These are phyloP conservation scores for Capsicum rhomboideum DNA, from an alignment of 257 asterid species.

Conservation along the genomic window DNA sequence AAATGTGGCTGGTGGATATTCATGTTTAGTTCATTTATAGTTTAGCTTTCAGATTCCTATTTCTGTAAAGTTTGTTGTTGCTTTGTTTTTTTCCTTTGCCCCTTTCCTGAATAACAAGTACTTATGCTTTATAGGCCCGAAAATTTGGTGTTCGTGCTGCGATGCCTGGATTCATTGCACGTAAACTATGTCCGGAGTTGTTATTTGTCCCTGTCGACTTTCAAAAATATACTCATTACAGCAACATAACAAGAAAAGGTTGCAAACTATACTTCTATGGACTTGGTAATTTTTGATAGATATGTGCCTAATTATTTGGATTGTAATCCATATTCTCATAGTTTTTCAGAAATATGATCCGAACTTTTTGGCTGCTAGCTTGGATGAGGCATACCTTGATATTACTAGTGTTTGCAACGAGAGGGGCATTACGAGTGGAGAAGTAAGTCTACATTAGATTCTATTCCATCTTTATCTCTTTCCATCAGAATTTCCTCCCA, in stretches of 20 bases:
- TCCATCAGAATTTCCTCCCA: not conserved
- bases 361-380: slow-evolving; percentile 70
- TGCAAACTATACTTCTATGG: slow-evolving; percentile 9
- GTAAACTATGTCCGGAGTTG: slow-evolving; percentile 74
- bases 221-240: slow-evolving; percentile 73
- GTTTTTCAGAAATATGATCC: slow-evolving; percentile 82
- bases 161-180: slow-evolving; percentile 98
- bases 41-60: slow-evolving; percentile 1
- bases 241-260: slow-evolving; percentile 89
- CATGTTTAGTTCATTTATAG: not conserved
- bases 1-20: not conserved
- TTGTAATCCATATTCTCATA: slow-evolving; percentile 19
- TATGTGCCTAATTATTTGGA: slow-evolving; percentile 8
- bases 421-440: slow-evolving; percentile 57
- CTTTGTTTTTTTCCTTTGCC: not conserved
- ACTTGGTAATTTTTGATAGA: not conserved
- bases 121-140: slow-evolving; percentile 62
- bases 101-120: slow-evolving; percentile 3
- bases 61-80: not conserved
- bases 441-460: slow-evolving; percentile 59
- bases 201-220: slow-evolving; percentile 77
- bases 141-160: slow-evolving; percentile 97
- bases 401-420: slow-evolving; percentile 70
- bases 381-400: slow-evolving; percentile 99
- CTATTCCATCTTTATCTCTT: slow-evolving; percentile 1